These are phyloP conservation scores for Primulina tabacum DNA, from an alignment of 257 asterid genomes.

Conservation along the genomic window DNA sequence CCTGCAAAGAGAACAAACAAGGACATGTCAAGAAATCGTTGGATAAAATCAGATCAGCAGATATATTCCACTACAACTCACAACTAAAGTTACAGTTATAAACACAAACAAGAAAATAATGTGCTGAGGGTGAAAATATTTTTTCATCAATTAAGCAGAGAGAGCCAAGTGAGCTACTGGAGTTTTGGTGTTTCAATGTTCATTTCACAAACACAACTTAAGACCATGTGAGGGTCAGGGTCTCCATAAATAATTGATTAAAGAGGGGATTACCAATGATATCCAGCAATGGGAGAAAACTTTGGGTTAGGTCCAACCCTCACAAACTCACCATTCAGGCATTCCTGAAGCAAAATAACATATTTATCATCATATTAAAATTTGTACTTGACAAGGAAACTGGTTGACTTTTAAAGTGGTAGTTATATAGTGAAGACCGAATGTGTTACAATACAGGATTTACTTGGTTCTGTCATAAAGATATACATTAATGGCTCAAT, in stretches of 20 bases:
- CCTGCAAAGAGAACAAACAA: slow-evolving; percentile 53
- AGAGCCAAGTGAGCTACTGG: background rate
- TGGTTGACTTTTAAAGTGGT: background rate
- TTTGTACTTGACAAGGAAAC: too few species aligned
- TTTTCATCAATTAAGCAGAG: background rate
- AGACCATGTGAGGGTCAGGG: background rate
- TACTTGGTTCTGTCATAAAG: too few species aligned
- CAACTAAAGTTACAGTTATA: background rate
- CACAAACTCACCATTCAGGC: slow-evolving; percentile 95
- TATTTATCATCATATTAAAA: too few species aligned
- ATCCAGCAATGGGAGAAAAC: slow-evolving; percentile 93
- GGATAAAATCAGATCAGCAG: slow-evolving; percentile 18
- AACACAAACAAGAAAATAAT: slow-evolving; percentile 10
- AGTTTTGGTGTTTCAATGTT: background rate
- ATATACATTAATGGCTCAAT: too few species aligned
- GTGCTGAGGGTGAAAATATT: background rate
- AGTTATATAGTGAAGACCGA: too few species aligned
- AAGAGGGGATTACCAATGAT: slow-evolving; percentile 63
- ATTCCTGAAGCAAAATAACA: slow-evolving; percentile 51
- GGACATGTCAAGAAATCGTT: slow-evolving; percentile 24
- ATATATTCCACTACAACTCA: slow-evolving; percentile 4
- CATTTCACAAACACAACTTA: slow-evolving; percentile 3
- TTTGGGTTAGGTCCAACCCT: slow-evolving; percentile 93
- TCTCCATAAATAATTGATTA: slow-evolving; percentile 5
- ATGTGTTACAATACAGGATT: too few species aligned